Base-by-base conservation (phyloP, 2,329 filamentous ascomycete species). In the Colletotrichum gloeosporioides region DNA sequence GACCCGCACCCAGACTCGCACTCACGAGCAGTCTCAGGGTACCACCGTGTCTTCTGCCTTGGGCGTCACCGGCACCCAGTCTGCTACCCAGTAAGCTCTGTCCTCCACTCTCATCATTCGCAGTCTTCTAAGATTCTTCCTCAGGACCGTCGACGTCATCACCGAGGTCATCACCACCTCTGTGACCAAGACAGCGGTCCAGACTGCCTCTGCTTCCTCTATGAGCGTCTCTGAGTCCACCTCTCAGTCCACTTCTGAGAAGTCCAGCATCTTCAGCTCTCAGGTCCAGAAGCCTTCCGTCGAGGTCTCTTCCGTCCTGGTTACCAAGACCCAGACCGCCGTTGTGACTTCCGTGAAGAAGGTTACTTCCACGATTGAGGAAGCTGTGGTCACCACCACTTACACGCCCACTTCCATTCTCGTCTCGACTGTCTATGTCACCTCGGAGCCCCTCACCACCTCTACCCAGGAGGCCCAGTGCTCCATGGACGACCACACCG, bases 21-120 rank as follows among this genome's bases (percentile, higher is more conserved):
- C 74, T 29, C 22, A 69, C 22, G 39, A 73, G 39, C 25, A 76
- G 74, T 65, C 73, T 72, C 10, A 68, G 63, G 69, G 63, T 12
- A 74, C 74, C 13, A 69, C 74, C 15, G 74, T 76, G 31, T 77
- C 71, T 25, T 70, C 71, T 57, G 75, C 75, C 36, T 34, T 75
- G 66, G 57, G 66, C 39, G 66, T 63, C 39, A 64, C 68, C 29
- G 53, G 36, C 18, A 77, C 66, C 31, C 61, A 53, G 31, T 62
- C 75, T 36, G 61, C 31, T 12, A 57, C 72, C 27, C 25, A 71
- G 75, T 77, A 57, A 75, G 75, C 53, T 44, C 8, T 18, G 25
- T n/a, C 34, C 15, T 49, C 15, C 22, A 16, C 22, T 9, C 2
- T 12, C 29, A 12, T 5, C 25, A 15, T 53, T 39, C 10, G 18